These are phyloP conservation scores for Micromonas pusilla DNA, from an alignment of 139 green algal species.

Conservation along the genomic window DNA sequence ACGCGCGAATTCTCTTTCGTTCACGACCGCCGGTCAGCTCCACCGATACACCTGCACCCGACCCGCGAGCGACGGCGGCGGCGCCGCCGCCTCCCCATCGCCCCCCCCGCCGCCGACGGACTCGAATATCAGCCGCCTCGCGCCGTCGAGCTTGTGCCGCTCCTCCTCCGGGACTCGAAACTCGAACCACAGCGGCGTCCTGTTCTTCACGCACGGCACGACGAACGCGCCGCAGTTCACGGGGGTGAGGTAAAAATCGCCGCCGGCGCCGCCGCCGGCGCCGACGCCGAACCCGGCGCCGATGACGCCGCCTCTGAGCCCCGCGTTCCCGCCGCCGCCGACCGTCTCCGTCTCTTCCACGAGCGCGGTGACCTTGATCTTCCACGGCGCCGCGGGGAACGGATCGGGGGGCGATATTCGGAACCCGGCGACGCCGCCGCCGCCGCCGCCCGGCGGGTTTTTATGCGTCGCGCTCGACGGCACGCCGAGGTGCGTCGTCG, in stretches of 20 bases:
- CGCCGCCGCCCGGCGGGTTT: too few relatives aligned
- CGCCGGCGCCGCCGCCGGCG: too few relatives aligned
- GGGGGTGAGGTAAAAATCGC: too few relatives aligned
- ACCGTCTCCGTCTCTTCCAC: background rate
- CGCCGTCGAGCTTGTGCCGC: too few relatives aligned
- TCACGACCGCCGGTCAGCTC: too few relatives aligned
- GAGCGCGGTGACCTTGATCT: background rate
- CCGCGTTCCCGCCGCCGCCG: too few relatives aligned
- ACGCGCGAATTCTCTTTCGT: too few relatives aligned
- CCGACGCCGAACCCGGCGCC: background rate
- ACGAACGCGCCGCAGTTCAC: background rate
- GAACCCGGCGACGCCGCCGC: background rate
- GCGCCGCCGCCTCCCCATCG: background rate
- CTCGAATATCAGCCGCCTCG: background rate
- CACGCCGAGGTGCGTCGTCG: too few relatives aligned
- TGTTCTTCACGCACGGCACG: background rate
- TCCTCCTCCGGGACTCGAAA: background rate
- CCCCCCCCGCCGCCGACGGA: background rate
- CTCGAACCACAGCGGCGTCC: background rate
- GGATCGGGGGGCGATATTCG: background rate
- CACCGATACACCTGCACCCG: background rate
- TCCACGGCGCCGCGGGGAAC: background rate
- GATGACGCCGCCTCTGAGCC: background rate
- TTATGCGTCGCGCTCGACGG: too few relatives aligned
- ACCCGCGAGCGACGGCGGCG: background rate